Percentiles rank a stretch among this genome's conserved stretches.
Conservation (phyloP, 2,329 filamentous ascomycete species). For the Periconia sp. region DNA sequence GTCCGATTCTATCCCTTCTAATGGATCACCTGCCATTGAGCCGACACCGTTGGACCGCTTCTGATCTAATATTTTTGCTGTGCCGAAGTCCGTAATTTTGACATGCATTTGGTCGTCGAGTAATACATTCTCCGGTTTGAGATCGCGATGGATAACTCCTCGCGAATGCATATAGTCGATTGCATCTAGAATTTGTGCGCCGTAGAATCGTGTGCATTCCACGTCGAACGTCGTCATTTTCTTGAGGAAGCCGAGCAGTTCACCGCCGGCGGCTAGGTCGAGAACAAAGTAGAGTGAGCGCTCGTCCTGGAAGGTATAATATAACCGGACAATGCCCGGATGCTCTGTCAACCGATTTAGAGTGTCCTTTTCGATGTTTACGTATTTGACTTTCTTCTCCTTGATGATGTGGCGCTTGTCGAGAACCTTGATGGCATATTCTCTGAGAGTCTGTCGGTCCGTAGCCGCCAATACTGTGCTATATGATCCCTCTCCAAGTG, state of each 20-base stretch:
- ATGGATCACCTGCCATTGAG: conserved; percentile 52
- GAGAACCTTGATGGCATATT: conserved; percentile 97
- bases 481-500: conserved; percentile 95
- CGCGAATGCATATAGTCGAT: conserved; percentile 98
- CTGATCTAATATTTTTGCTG: conserved; percentile 84
- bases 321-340: conserved; percentile 92
- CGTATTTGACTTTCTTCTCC: conserved; percentile 99
- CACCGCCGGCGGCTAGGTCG: conserved; percentile 89
- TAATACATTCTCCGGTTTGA: conserved; percentile 97
- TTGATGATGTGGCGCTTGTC: conserved; percentile 99
- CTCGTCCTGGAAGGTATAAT: conserved; percentile 99
- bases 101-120: conserved; percentile 96
- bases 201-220: conserved; percentile 93
- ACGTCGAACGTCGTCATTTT: conserved; percentile 93
- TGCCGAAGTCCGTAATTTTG: conserved; percentile 99
- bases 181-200: conserved; percentile 92
- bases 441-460: conserved; percentile 90
- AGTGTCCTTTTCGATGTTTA: conserved; percentile 99
- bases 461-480: conserved; percentile 93
- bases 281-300: conserved; percentile 95
- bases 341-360: conserved; percentile 95
- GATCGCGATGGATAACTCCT: conserved; percentile 92
- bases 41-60: conserved; percentile 51
- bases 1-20: conserved; percentile 68
- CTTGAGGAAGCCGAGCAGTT: conserved; percentile 90